Evolutionary conservation across 1,284 basidiomycete genomes (phyloP), one percentile per base, ranked within the genome.

Genomic region (Omphalotus olearius): DNA sequence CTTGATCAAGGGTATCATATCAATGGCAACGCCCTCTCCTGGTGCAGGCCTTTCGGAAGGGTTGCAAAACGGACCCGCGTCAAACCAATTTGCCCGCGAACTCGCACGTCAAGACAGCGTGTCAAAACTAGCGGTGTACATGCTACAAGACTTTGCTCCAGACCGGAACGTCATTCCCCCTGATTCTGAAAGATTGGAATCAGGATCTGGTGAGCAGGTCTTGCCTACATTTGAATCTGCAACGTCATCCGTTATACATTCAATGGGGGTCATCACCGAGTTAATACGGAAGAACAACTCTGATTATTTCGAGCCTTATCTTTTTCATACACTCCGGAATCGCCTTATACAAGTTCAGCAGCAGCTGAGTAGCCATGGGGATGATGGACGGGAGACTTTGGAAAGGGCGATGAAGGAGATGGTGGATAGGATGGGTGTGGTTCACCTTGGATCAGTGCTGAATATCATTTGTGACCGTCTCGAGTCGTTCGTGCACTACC

Each of bases 281-380:
- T 80, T 99, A 36, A 98, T 99, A 60, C 83, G 97, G 51, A 95
- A 98, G 68, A 99, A 99, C 70, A 99, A 99, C 69, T 96, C 94
- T 48, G 96, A 99, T 67, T 98, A 95, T 67, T 96, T 97, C 64
- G 97, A 99, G 71, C 96, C 95, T 13, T 97, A 96, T 67, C 79
- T 98, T n/a, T 97, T 98, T 72, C 93, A 98, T 66, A 94, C 92
- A 1, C 72, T 98, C 40, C 86, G 94, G 45, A 93, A 95, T 65
- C 82, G 92, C 44, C 79, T 98, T 26, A 93, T 97, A 57, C 84
- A 87, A 53, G 80, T 93, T 5, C 90, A 93, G 62, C 90, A 93
- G 59, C 30, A 20, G 38, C 5, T 45, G 61, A 78, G 46, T 69
- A 73, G 16, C 60, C 66, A 54, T 60, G 68, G 54, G 60, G 61